Evolutionary conservation across 768 basidiomycete genomes (phyloP).

Genomic region (Gelatoporia subvermispora): DNA sequence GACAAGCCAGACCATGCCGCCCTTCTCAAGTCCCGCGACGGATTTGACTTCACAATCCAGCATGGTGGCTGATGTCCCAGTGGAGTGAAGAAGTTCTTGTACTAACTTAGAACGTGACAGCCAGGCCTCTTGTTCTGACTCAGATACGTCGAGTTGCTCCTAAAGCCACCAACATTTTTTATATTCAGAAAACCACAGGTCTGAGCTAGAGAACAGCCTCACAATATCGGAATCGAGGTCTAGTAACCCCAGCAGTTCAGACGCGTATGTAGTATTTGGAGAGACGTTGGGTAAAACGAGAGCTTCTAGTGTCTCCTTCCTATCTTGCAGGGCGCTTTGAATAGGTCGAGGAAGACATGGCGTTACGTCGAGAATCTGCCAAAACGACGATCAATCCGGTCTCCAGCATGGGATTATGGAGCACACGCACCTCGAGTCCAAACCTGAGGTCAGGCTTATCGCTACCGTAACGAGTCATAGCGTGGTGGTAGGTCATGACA

Average conservation of each 20-base stretch:
- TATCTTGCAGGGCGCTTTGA: slow-evolving; percentile 7
- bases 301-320: slow-evolving; percentile 15
- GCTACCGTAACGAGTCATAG: slow-evolving; percentile 94
- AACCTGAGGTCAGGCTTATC: slow-evolving; percentile 95
- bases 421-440: slow-evolving; percentile 64
- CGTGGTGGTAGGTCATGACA: slow-evolving; percentile 85
- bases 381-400: not conserved
- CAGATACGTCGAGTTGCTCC: slow-evolving; percentile 4
- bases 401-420: too few relatives aligned
- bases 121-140: not conserved
- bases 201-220: too few relatives aligned
- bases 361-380: slow-evolving; percentile 22
- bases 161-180: not conserved
- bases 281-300: slow-evolving; percentile 6
- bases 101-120: not conserved
- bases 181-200: not conserved
- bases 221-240: too few relatives aligned
- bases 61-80: not conserved
- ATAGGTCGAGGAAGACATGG: slow-evolving; percentile 6
- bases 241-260: too few relatives aligned
- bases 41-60: slow-evolving; percentile 1
- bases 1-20: slow-evolving; percentile 44
- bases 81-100: not conserved
- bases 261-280: not conserved
- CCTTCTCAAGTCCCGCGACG: slow-evolving; percentile 37